phyloP scores from a whole-genome alignment of 1,284 basidiomycete genomes.

The Lignosus rhinocerotis region DNA sequence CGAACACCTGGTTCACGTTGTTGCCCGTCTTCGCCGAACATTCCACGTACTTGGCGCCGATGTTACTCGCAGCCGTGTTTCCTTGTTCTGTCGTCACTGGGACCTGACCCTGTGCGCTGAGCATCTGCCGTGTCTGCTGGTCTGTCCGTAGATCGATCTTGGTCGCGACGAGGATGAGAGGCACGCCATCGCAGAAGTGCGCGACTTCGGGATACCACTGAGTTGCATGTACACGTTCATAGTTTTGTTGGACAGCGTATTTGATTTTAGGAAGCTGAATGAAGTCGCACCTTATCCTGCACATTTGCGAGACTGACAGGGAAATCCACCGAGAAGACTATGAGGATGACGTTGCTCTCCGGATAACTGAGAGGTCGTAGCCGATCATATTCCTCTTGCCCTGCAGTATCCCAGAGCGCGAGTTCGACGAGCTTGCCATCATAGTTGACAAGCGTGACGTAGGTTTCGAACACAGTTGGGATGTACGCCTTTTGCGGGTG shows the following conservation, averaged over 20 bases:
- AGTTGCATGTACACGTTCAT: background rate
- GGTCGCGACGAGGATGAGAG: conserved; percentile 90
- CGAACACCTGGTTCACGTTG: conserved; percentile 93
- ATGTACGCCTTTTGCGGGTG: conserved; percentile 77
- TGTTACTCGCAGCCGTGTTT: conserved; percentile 80
- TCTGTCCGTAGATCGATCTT: conserved; percentile 93
- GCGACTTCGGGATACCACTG: conserved; percentile 98
- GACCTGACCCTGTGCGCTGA: conserved; percentile 87
- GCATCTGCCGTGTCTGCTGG: conserved; percentile 87
- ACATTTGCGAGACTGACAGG: conserved; percentile 94
- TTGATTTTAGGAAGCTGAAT: background rate
- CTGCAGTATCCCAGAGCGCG: conserved; percentile 97
- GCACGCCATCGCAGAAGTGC: conserved; percentile 95
- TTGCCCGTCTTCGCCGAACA: conserved; percentile 91
- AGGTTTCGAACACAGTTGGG: conserved; percentile 98
- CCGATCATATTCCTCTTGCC: conserved; percentile 97
- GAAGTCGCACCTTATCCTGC: conserved; percentile 75
- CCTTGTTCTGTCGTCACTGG: conserved; percentile 86
- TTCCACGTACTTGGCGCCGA: conserved; percentile 94
- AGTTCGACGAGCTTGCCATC: conserved; percentile 92
- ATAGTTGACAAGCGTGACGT: conserved; percentile 87
- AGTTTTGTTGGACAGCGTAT: background rate
- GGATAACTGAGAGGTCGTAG: conserved; percentile 94
- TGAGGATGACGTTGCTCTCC: conserved; percentile 94
- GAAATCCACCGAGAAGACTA: conserved; percentile 97